Conservation (phyloP, 768 basidiomycete genomes). For the Boletus sp. region DNA sequence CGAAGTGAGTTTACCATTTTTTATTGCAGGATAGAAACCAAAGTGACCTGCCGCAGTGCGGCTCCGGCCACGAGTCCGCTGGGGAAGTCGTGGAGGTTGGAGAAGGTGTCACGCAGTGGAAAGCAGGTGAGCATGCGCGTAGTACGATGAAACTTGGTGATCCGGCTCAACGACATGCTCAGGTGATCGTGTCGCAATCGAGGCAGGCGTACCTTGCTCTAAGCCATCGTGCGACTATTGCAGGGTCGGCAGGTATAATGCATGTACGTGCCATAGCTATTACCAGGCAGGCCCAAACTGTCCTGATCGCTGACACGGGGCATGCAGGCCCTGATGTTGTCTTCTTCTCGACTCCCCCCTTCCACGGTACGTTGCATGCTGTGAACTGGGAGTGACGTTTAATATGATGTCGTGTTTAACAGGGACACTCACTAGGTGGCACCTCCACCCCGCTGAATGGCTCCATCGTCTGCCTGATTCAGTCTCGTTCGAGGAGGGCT, state of each 20-base stretch:
- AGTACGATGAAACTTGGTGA: neutral
- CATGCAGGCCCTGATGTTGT: conserved; percentile 42
- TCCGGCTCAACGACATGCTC: neutral
- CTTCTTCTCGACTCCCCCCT: conserved; percentile 71
- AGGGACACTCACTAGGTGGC: conserved; percentile 66
- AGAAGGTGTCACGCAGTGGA: conserved; percentile 65
- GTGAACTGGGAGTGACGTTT: neutral
- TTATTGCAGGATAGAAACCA: neutral
- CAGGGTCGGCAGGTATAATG: conserved; percentile 63
- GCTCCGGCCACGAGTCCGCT: conserved; percentile 69
- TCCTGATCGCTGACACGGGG: neutral
- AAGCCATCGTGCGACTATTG: conserved; percentile 59
- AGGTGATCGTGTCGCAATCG: conserved; percentile 69
- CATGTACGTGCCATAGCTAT: conserved; percentile 35
- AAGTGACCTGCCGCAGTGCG: conserved; percentile 40
- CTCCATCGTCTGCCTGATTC: conserved; percentile 60
- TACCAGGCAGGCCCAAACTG: too few relatives aligned
- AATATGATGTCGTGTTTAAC: neutral
- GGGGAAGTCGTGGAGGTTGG: conserved; percentile 64
- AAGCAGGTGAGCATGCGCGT: conserved; percentile 41
- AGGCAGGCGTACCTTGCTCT: conserved; percentile 67
- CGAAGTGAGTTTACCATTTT: conserved; percentile 39
- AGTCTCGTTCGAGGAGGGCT: conserved; percentile 64
- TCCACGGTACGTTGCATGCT: conserved; percentile 43
- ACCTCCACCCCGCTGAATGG: conserved; percentile 66